Evolutionary conservation across 169 alveolate species (phyloP), one percentile per base, ranked within the genome.

Genomic region (Eimeria praecox): DNA sequence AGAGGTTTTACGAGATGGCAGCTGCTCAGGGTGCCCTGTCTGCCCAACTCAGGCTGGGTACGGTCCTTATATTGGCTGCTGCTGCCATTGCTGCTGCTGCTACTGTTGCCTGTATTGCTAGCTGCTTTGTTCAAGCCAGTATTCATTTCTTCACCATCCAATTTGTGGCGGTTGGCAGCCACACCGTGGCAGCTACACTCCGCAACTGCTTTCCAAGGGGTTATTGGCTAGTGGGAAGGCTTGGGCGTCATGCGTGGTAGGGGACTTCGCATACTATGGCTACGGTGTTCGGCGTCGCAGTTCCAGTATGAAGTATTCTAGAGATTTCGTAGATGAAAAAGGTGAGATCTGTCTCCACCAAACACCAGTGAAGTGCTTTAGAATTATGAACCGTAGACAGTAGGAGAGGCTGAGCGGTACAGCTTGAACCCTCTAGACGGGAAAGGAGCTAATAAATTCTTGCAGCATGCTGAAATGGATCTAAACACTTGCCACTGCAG

Each of bases 11-110:
- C 95, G 97, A 96, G 83, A 88, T 96, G 83, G 95, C 97, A 24
- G 97, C 97, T n/a, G 97, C 88, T 49, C 97, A 96, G 92, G 97
- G 97, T 33, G 83, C 96, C 73, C 96, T 96, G 40, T 71, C 96
- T 30, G 78, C 95, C 6, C 97, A 94, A 54, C 92, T 96, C 30
- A 86, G 97, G 22, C 88, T 96, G 52, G 97, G 97, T 35, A 56
- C 3, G 46, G 18, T 46, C 22, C 40, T 22, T 73, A 14, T 38
- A 62, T 14, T 62, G 2, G 85, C 85, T 49, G 90, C 71, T 33
- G 73, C 27, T 46, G 71, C 8, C 9, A 27, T 2, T 83, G 52
- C 77, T 30, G 89, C 8, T 78, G 89, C 89, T 78, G 64, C 89
- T 46, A 69, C 69, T 46, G 42, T 44, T 44, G 89, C 33, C 20